Evolutionary conservation across 2,329 filamentous ascomycete genomes (phyloP).

Genomic region (Stenocarpella maydis): DNA sequence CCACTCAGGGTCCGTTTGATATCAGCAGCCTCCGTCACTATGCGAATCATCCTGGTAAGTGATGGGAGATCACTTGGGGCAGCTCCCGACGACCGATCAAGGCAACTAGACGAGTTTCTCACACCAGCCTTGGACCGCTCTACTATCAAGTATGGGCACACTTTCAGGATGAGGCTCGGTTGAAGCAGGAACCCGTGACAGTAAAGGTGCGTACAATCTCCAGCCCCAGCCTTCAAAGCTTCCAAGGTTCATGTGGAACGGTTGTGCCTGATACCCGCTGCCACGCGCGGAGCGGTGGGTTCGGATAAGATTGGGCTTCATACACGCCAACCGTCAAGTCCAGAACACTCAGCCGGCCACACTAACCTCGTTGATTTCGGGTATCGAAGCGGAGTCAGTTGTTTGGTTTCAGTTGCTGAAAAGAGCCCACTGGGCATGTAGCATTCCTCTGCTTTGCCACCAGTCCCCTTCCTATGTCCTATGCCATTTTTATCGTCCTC

Average conservation of each 20-base stretch:
- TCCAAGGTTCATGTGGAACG: not conserved
- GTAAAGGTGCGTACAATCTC: not conserved
- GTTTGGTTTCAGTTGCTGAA: slow-evolving; percentile 36
- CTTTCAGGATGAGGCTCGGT: not conserved
- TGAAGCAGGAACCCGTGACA: not conserved
- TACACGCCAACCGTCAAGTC: slow-evolving; percentile 1
- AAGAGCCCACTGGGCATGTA: slow-evolving; percentile 35
- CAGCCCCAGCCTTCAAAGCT: not conserved
- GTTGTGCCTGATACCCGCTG: not conserved
- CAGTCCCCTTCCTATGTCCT: slow-evolving; percentile 27
- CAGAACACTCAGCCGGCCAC: slow-evolving; percentile 8
- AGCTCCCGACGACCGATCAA: not conserved
- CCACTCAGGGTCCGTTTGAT: too few relatives aligned
- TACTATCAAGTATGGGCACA: not conserved
- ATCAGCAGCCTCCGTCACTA: not conserved
- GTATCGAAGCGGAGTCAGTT: slow-evolving; percentile 32
- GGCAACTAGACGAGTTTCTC: not conserved
- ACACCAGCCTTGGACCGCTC: not conserved
- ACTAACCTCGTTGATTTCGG: slow-evolving; percentile 18
- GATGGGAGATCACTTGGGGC: not conserved
- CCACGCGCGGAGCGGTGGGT: not conserved
- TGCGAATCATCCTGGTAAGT: not conserved
- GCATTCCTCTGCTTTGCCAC: slow-evolving; percentile 34
- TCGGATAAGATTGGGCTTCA: not conserved
- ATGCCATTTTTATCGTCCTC: slow-evolving; percentile 29